Evolutionary conservation across 495 filamentous ascomycete genomes (phyloP), one percentile per base, ranked within the genome.

Genomic region (Penicillium turbatum): DNA sequence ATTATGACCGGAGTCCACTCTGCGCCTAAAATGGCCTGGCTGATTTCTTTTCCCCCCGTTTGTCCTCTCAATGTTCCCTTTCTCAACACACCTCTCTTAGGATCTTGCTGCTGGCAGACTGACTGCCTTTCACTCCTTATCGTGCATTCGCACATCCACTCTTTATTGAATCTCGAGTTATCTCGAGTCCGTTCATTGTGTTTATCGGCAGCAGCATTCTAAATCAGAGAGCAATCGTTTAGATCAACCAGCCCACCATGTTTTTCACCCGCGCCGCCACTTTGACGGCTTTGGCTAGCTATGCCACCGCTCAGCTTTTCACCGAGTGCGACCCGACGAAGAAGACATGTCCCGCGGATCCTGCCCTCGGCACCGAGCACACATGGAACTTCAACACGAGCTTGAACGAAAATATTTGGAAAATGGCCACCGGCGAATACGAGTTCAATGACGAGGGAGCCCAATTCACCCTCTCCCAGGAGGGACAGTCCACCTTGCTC

Each of bases 401-500:
- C 2, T 64, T 76, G 31, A 71, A 81, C 37, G 59, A 66, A 40
- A 66, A 65, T 9, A 76, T 78, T 34, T 92, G 86, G 81, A 86
- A 84, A 55, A 80, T 79, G 53, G 85, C 79, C 8, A 82, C 80
- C 30, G 83, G 82, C 39, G 56, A 70, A 1, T 68, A 89, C 55
- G 63, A 62, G 21, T 87, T 80, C 56, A 73, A 68, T 37, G 73
- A 81, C 32, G 69, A 73, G 0, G 85, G 85, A 9, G 84, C 84
- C 48, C 75, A 83, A 32, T 91, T 95, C 75, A 86, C 79, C 51
- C 83, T 96, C 72, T 66, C 60, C 31, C 75, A 83, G 61, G 77
- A 79, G 49, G 76, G 83, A 42, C 79, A 91, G 40, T 84, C 86
- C 2, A 86, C 88, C 11, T 89, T 87, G 1, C 76, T 93, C 53